Conservation (phyloP, 768 basidiomycete genomes). For the Mycena pura region DNA sequence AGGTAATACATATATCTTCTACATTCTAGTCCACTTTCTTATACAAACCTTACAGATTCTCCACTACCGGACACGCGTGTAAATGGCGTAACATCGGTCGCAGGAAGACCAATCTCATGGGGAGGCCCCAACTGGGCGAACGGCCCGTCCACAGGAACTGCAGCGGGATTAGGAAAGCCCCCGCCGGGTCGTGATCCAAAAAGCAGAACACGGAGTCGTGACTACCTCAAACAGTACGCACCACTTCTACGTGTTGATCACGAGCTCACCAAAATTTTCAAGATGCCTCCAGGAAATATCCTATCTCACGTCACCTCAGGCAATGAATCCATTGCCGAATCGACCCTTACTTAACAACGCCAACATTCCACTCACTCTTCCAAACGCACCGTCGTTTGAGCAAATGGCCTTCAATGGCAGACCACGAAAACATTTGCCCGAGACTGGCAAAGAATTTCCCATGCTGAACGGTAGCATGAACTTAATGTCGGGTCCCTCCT, state of each 20-base stretch:
- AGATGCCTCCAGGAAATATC: slow-evolving; percentile 98
- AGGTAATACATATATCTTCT: slow-evolving; percentile 53
- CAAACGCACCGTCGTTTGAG: slow-evolving; percentile 78
- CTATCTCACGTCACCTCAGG: slow-evolving; percentile 95
- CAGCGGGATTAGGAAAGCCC: slow-evolving; percentile 67
- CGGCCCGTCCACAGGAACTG: slow-evolving; percentile 49
- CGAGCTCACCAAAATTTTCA: slow-evolving; percentile 19
- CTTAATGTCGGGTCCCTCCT: slow-evolving; percentile 57
- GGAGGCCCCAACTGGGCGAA: slow-evolving; percentile 56
- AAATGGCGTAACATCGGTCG: slow-evolving; percentile 61
- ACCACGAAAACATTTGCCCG: slow-evolving; percentile 81
- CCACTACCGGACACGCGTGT: slow-evolving; percentile 73
- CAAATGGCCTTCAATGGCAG: slow-evolving; percentile 78
- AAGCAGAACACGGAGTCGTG: slow-evolving; percentile 90
- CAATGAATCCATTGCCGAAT: slow-evolving; percentile 95
- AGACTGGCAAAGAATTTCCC: slow-evolving; percentile 74
- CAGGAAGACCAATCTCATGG: slow-evolving; percentile 64
- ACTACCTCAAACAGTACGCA: slow-evolving; percentile 94
- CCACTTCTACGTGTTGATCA: slow-evolving; percentile 24
- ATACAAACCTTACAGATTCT: slow-evolving; percentile 57
- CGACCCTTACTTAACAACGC: slow-evolving; percentile 77
- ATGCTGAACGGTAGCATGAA: slow-evolving; percentile 64
- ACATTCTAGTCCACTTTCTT: slow-evolving; percentile 19
- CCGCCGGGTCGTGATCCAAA: slow-evolving; percentile 92
- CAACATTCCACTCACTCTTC: slow-evolving; percentile 66